A percentile compares a stretch with the other conserved stretches of the same genome.
Conservation (phyloP, 352 stramenopile species). For the Globisporangium alternatum region DNA sequence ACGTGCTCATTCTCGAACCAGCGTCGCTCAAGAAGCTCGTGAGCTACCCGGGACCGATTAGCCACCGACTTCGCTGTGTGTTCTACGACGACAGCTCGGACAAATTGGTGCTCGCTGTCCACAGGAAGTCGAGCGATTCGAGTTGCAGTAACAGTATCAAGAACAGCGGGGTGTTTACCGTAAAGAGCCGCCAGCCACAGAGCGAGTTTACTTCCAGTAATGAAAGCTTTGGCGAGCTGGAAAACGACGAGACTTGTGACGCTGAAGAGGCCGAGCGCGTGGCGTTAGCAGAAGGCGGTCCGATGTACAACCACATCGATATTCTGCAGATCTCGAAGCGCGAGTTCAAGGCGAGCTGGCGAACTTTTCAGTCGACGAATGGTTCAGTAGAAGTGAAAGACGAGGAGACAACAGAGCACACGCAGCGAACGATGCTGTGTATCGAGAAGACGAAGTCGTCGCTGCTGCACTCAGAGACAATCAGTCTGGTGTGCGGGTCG, state of each 20-base stretch:
- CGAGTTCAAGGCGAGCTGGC: slow-evolving; percentile 15
- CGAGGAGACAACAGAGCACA: neutral
- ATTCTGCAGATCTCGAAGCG: slow-evolving; percentile 52
- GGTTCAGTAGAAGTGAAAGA: neutral
- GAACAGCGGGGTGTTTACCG: neutral
- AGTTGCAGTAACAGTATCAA: neutral
- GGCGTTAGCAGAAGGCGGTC: slow-evolving; percentile 14
- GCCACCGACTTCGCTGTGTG: slow-evolving; percentile 39
- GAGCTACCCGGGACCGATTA: slow-evolving; percentile 38
- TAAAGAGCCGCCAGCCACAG: slow-evolving; percentile 1
- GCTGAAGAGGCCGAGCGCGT: slow-evolving; percentile 7
- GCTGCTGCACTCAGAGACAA: slow-evolving; percentile 32
- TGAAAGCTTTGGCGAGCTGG: neutral
- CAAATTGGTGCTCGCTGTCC: slow-evolving; percentile 43
- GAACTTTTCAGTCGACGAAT: neutral
- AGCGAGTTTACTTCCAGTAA: neutral
- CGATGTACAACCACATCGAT: slow-evolving; percentile 44
- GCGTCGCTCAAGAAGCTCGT: slow-evolving; percentile 54
- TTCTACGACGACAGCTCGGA: slow-evolving; percentile 38
- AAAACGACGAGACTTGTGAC: neutral
- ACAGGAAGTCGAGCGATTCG: slow-evolving; percentile 10
- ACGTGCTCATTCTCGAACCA: slow-evolving; percentile 61
- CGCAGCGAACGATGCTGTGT: slow-evolving; percentile 37
- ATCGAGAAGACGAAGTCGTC: slow-evolving; percentile 41
- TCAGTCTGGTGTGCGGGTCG: slow-evolving; percentile 35